Evolutionary conservation across 257 asterid species (phyloP).

Genomic region (Salvia hispanica): DNA sequence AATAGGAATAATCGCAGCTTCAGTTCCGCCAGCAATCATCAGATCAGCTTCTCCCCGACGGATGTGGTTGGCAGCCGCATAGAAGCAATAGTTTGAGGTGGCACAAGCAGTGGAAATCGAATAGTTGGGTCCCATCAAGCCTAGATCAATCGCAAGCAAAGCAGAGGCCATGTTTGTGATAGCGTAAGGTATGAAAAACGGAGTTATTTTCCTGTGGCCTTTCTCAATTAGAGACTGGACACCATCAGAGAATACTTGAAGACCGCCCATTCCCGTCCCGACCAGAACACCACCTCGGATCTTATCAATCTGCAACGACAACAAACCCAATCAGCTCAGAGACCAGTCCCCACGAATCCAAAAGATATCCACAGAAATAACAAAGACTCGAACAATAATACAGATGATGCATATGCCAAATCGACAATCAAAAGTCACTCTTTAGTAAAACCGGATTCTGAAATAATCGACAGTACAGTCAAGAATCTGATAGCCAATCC

Average conservation of each 20-base stretch:
- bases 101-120: conserved; percentile 98
- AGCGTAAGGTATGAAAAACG: conserved; percentile 90
- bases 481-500: neutral
- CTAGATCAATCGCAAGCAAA: conserved; percentile 87
- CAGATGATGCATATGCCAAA: too few relatives aligned
- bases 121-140: conserved; percentile 93
- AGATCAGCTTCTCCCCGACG: conserved; percentile 96
- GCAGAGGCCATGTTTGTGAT: conserved; percentile 97
- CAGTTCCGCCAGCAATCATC: conserved; percentile 94
- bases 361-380: too few relatives aligned
- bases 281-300: conserved; percentile 83
- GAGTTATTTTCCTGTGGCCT: conserved; percentile 81
- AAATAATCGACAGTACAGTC: neutral
- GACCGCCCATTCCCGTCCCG: conserved; percentile 98
- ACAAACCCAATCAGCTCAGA: neutral
- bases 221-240: conserved; percentile 82
- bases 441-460: too few relatives aligned
- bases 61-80: conserved; percentile 95
- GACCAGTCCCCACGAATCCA: too few relatives aligned
- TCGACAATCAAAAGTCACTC: too few relatives aligned
- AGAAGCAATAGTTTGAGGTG: conserved; percentile 85
- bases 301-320: conserved; percentile 69
- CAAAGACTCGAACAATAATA: too few relatives aligned
- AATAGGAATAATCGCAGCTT: conserved; percentile 90
- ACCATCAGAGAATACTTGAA: conserved; percentile 80